Evolutionary conservation across 148 eudicot genomes (phyloP).

Genomic region (Dysphania ambrosioides): DNA sequence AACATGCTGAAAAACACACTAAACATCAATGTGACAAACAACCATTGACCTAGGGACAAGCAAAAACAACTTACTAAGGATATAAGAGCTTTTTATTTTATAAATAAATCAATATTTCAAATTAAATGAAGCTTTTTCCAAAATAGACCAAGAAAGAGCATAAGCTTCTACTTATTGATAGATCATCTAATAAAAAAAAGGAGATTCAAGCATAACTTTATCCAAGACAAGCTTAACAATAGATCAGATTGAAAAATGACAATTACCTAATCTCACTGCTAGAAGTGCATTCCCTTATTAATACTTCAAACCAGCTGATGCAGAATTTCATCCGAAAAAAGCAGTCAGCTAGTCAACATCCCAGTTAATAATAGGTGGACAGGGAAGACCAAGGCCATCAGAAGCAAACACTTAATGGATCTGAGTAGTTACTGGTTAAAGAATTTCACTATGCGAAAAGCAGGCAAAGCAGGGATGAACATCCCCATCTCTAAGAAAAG

Average conservation of each 20-base stretch:
- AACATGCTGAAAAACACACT: too few relatives aligned
- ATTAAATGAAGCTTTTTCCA: neutral
- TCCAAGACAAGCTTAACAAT: neutral
- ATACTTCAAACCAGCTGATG: neutral
- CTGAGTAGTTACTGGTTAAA: neutral
- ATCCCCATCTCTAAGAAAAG: too few relatives aligned
- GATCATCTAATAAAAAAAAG: neutral
- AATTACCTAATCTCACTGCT: neutral
- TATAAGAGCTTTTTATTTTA: too few relatives aligned
- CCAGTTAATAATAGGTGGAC: too few relatives aligned
- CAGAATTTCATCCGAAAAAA: neutral
- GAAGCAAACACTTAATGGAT: too few relatives aligned
- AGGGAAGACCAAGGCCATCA: too few relatives aligned
- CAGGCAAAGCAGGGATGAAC: neutral
- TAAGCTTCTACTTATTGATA: neutral
- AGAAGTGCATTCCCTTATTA: neutral
- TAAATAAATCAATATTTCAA: too few relatives aligned
- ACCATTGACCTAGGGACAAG: too few relatives aligned
- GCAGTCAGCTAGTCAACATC: neutral
- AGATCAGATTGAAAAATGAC: neutral
- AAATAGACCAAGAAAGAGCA: neutral
- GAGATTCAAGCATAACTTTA: neutral
- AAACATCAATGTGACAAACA: too few relatives aligned
- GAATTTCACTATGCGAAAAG: neutral
- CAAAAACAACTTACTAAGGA: too few relatives aligned